These are phyloP conservation scores for Tylopilus felleus DNA, from an alignment of 768 basidiomycete species.

Conservation along the genomic window DNA sequence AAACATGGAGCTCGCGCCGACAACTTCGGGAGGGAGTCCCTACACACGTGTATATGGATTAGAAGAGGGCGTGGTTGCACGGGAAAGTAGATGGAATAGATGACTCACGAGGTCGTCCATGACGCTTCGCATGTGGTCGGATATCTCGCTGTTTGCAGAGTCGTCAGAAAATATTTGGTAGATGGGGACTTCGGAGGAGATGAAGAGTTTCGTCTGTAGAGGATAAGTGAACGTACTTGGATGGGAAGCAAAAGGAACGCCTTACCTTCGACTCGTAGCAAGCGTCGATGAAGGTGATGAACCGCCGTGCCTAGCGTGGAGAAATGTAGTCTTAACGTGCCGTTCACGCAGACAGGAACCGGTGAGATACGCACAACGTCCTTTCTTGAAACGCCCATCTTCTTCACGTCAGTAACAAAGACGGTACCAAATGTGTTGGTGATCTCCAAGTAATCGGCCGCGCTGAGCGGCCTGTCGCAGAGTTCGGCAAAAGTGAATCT, in stretches of 20 bases:
- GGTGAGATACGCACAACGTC: conserved; percentile 58
- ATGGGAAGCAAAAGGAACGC: not conserved
- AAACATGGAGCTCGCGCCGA: conserved; percentile 87
- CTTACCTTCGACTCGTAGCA: conserved; percentile 88
- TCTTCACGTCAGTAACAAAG: conserved; percentile 83
- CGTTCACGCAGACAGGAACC: not conserved
- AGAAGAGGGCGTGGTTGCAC: not conserved
- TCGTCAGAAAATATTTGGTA: conserved; percentile 87
- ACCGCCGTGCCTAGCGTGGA: conserved; percentile 69
- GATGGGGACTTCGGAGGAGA: conserved; percentile 90
- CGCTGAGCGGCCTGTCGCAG: conserved; percentile 86
- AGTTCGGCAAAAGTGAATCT: conserved; percentile 83
- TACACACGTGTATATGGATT: conserved; percentile 25
- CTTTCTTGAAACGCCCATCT: conserved; percentile 83
- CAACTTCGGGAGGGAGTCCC: conserved; percentile 74
- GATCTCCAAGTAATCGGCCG: conserved; percentile 94
- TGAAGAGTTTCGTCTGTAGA: conserved; percentile 79
- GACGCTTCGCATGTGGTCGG: conserved; percentile 86
- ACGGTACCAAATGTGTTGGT: conserved; percentile 85
- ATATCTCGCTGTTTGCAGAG: conserved; percentile 41
- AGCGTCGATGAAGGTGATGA: conserved; percentile 97
- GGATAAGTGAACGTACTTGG: conserved; percentile 51
- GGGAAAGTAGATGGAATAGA: not conserved
- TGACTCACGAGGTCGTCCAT: conserved; percentile 94
- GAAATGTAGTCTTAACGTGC: not conserved